A percentile compares a stretch with the other conserved stretches of the same genome.
Conservation (phyloP, 2,329 filamentous ascomycete genomes). For the Apiospora malaysiana region DNA sequence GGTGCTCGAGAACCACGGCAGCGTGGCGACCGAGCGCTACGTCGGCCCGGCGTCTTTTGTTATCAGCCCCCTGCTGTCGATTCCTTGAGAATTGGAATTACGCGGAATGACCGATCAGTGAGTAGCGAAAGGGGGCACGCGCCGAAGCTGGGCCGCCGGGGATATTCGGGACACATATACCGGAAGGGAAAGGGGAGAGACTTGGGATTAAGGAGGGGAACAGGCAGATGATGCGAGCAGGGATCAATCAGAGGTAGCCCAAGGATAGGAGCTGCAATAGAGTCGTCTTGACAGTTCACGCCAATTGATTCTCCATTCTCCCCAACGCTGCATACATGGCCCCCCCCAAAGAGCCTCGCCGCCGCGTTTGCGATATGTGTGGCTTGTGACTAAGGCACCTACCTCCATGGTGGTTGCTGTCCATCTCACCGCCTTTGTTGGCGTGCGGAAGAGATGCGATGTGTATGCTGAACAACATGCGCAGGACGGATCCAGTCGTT, state of each 20-base stretch:
- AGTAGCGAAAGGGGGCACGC: neutral
- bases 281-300: neutral
- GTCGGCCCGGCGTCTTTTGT: conserved; percentile 11
- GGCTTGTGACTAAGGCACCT: conserved; percentile 2
- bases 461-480: neutral
- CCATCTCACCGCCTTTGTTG: neutral
- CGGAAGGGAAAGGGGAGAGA: neutral
- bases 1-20: conserved; percentile 17
- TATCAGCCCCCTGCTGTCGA: conserved; percentile 6
- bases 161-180: no score
- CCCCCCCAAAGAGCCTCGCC: neutral
- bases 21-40: conserved; percentile 17
- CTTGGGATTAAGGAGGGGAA: neutral
- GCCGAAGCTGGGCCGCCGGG: neutral
- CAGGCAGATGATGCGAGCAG: neutral
- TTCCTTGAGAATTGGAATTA: neutral
- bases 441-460: neutral
- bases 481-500: no score
- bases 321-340: neutral
- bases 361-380: neutral
- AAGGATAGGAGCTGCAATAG: neutral
- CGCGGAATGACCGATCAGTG: no score
- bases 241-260: neutral
- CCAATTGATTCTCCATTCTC: neutral
- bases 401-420: neutral